phyloP scores from a whole-genome alignment of 805 yeast species.

The Saccharomyces kudriavzevii region DNA sequence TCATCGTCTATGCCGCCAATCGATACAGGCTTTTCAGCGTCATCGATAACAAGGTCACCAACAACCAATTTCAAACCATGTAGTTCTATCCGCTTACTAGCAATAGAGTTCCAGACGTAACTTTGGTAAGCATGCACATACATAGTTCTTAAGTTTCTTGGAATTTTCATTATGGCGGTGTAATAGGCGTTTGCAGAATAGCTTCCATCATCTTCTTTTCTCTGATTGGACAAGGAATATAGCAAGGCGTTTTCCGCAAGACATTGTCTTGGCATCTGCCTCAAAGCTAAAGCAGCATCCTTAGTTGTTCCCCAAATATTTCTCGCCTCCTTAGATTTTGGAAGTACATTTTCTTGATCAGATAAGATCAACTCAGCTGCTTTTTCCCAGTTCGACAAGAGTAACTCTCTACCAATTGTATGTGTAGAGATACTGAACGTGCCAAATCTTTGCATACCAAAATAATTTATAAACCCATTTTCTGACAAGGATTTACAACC shows the following conservation, averaged over 20 bases:
- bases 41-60: conserved; percentile 67
- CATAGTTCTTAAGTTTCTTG: conserved; percentile 86
- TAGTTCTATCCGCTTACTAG: conserved; percentile 62
- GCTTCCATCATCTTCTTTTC: conserved; percentile 38
- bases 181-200: conserved; percentile 53
- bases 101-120: conserved; percentile 85
- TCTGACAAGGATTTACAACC: conserved; percentile 51
- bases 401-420: conserved; percentile 62
- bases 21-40: conserved; percentile 15
- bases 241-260: conserved; percentile 76
- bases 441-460: conserved; percentile 98
- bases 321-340: conserved; percentile 79
- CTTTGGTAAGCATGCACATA: conserved; percentile 97
- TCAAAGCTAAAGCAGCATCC: conserved; percentile 57
- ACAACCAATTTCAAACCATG: conserved; percentile 63
- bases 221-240: conserved; percentile 47
- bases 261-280: conserved; percentile 79
- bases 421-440: conserved; percentile 92
- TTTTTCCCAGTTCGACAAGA: conserved; percentile 66
- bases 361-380: conserved; percentile 74
- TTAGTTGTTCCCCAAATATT: conserved; percentile 67
- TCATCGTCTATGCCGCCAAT: conserved; percentile 23
- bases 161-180: conserved; percentile 78
- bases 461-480: conserved; percentile 85
- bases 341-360: conserved; percentile 77